Evolutionary conservation across 257 asterid genomes (phyloP).

Genomic region (Mentha longifolia): DNA sequence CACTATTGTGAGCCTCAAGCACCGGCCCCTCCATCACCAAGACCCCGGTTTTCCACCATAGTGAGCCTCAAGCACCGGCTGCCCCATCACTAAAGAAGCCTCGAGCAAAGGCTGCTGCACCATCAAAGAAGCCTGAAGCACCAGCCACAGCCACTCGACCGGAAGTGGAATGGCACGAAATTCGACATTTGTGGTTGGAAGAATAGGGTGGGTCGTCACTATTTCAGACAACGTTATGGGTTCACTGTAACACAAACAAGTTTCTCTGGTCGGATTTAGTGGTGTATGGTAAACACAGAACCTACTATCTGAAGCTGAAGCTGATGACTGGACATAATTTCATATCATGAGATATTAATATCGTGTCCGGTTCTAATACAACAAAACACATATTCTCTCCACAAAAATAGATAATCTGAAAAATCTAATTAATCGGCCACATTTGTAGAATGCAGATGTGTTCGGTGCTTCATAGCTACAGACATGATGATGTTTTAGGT

Average conservation of each 20-base stretch:
- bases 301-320: too few relatives aligned
- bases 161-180: constrained; percentile 50
- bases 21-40: background rate
- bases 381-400: background rate
- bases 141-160: background rate
- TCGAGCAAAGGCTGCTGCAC: background rate
- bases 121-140: background rate
- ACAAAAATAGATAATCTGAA: background rate
- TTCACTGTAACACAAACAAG: background rate
- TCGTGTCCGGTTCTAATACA: background rate
- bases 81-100: background rate
- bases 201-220: constrained; percentile 29
- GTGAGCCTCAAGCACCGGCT: background rate
- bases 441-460: too few relatives aligned
- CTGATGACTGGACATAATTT: background rate
- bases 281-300: background rate
- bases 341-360: too few relatives aligned
- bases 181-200: constrained; percentile 57
- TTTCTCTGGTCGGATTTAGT: background rate
- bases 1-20: background rate
- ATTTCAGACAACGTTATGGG: background rate
- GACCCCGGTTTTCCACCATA: background rate
- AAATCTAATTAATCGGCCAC: too few relatives aligned
- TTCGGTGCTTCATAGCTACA: too few relatives aligned
- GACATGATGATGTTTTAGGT: too few relatives aligned